Evolutionary conservation across 139 green algal species (phyloP), one percentile per base, ranked within the genome.

Genomic region (Spirogloea muscicola): DNA sequence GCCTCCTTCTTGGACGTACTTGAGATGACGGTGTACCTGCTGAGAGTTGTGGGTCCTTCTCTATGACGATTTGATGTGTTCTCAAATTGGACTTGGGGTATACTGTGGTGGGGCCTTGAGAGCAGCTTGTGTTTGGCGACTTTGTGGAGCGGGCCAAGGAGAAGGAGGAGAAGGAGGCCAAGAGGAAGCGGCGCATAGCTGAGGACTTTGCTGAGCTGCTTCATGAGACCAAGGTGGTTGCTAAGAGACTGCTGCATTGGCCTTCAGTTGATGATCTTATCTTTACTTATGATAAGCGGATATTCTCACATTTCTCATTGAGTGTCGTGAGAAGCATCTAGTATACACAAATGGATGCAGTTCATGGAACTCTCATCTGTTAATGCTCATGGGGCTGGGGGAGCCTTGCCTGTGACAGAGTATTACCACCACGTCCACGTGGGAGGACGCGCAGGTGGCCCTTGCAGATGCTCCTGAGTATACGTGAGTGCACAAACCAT

Each of bases 151-250:
- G 64, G 2, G 72, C 61, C 5, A 72, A 72, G 64, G 72, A 80
- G 42, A 77, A 70, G 64, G 72, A 80, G 51, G 72, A 80, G 61
- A 80, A 80, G 49, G 72, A 80, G 72, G 58, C 42, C 2, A 77
- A 77, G 72, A 70, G 43, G 66, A 52, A 40, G 52, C 46, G 51
- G 36, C 72, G 72, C 33, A 27, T 68, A 18, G 64, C 36, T 21
- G 72, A 80, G 40, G 72, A 80, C 40, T 34, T 76, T 0, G 31
- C 36, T 16, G 71, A 79, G 18, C 21, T 31, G 0, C 1, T 74
- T 10, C 68, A 62, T 25, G 25, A 25, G 29, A 52, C 67, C 39
- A 79, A 77, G 29, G 60, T 63, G 0, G 67, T 36, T 33, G 13
- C 42, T 3, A 38, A 33, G 57, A 16, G 31, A 18, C 29, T 5